Evolutionary conservation across 2,329 filamentous ascomycete genomes (phyloP).

Genomic region (Trichoderma arundinaceum): DNA sequence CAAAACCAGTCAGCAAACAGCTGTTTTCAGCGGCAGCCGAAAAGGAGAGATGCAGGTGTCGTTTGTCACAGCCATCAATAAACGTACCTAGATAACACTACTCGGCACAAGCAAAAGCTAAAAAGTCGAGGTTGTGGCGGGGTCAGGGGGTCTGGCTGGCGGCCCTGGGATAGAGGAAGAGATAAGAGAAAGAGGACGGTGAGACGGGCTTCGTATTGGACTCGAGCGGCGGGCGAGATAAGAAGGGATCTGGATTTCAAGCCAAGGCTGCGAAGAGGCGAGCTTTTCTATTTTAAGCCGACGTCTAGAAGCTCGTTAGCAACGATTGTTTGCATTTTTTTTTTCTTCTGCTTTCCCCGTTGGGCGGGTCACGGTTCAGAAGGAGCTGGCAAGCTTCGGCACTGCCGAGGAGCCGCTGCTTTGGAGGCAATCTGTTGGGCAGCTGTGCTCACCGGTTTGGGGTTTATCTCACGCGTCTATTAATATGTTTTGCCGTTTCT

Average conservation of each 20-base stretch:
- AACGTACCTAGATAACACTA: conserved; percentile 28
- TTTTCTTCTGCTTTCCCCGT: neutral
- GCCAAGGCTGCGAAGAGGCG: neutral
- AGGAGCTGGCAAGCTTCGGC: conserved; percentile 29
- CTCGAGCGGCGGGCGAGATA: neutral
- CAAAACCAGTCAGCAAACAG: conserved; percentile 15
- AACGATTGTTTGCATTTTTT: conserved; percentile 17
- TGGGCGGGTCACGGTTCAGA: conserved; percentile 10
- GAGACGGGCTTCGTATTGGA: conserved; percentile 27
- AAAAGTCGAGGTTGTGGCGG: conserved; percentile 21
- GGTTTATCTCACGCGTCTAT: neutral
- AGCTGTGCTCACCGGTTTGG: conserved; percentile 2
- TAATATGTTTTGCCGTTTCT: neutral
- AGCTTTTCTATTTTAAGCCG: conserved; percentile 20
- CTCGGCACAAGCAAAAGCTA: conserved; percentile 5
- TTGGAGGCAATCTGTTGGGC: neutral
- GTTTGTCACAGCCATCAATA: conserved; percentile 25
- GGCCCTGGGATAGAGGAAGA: neutral
- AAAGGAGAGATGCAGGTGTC: conserved; percentile 7
- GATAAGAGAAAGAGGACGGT: conserved; percentile 18
- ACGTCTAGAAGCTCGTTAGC: conserved; percentile 20
- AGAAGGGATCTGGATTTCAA: conserved; percentile 5
- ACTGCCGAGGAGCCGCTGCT: conserved; percentile 22
- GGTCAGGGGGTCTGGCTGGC: conserved; percentile 11
- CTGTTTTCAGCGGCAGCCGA: conserved; percentile 8